Conservation (phyloP, 2,329 filamentous ascomycete genomes). For the Pseudogymnoascus sp. region DNA sequence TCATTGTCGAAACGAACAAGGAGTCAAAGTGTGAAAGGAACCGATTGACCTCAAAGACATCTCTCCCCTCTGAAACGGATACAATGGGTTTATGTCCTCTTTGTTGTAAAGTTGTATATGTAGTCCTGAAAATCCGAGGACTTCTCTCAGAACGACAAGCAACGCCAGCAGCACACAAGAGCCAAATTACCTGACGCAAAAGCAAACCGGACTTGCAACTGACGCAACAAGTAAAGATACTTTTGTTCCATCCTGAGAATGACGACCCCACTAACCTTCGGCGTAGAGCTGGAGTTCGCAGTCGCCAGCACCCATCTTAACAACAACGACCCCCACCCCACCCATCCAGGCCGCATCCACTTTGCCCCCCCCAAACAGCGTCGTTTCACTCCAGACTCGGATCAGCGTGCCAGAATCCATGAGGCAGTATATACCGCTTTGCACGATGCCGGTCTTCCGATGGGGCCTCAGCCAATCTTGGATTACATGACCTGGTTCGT, state of each 20-base stretch:
- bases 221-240: background rate
- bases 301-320: background rate
- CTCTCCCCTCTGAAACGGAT: background rate
- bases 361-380: background rate
- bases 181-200: background rate
- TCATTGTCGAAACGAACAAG: background rate
- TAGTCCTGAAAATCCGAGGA: background rate
- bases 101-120: background rate
- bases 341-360: background rate
- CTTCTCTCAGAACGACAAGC: background rate
- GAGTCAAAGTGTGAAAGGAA: background rate
- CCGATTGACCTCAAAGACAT: background rate
- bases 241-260: background rate
- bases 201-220: background rate
- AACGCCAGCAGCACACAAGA: background rate
- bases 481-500: conserved; percentile 2
- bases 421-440: background rate
- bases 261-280: conserved; percentile 17
- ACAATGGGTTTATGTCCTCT: background rate
- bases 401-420: background rate
- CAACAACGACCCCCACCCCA: background rate
- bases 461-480: background rate
- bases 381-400: background rate
- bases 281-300: conserved; percentile 22
- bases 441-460: background rate